Evolutionary conservation across 2,329 filamentous ascomycete species (phyloP), one percentile per base, ranked within the genome.

Genomic region (Zalaria obscura): DNA sequence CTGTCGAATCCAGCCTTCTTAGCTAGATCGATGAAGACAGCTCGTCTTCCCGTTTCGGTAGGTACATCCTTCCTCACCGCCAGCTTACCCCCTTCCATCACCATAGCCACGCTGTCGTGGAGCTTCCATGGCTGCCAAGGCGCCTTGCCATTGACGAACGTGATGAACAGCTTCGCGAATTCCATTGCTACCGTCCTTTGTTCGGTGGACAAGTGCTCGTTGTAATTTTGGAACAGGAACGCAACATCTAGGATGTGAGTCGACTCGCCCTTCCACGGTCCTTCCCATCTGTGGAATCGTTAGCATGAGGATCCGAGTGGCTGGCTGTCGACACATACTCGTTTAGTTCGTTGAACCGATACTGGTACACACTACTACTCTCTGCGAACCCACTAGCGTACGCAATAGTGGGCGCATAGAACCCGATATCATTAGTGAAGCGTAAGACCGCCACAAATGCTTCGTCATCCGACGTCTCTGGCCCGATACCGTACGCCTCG

Each of bases 331-430:
- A 7, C n/a, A 32, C 29, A 7, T 32, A 32, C 0, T 66, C 64
- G 44, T 69, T 70, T 0, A 55, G 56, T 42, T 69, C 66, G 42
- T 68, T 67, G 57, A 70, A 68, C 36, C 63, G 58, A 45, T 66
- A 67, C 4, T 64, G 54, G 43, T 62, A 63, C 52, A 38, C 26
- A 25, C 33, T 40, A 11, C 41, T 38, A 4, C 31, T 34, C 2
- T 36, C 36, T 4, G 38, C 38, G 25, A 43, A 37, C 25, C 39
- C 29, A 6, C 33, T n/a, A 2, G 66, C 67, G 27, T 66, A 62
- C 10, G 61, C 55, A 10, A 63, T 46, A 0, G 61, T 61, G 0
- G 69, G 59, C 1, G 65, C 63, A 40, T 65, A 65, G 52, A 68
- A 72, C 5, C 52, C 52, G 29, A 70, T 61, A 41, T 73, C 70